Conservation (phyloP, 1,139 yeast species). For the Lodderomyces oxycetoniae region DNA sequence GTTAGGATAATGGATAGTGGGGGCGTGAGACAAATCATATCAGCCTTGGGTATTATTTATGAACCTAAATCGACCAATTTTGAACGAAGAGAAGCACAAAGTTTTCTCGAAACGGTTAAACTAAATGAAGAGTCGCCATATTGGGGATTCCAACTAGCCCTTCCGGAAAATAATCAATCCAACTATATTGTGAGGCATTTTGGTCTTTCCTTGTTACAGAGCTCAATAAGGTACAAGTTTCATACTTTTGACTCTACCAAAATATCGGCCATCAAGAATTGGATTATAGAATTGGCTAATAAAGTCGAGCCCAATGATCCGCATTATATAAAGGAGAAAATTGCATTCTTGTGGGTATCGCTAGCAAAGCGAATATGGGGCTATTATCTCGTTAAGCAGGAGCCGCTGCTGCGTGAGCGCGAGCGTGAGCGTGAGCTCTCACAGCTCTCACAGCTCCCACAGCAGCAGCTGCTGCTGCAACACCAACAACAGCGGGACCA, state of each 20-base stretch:
- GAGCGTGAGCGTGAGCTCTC: too few species aligned
- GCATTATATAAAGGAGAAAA: slow-evolving; percentile 82
- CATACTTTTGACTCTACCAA: slow-evolving; percentile 58
- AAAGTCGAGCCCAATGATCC: slow-evolving; percentile 67
- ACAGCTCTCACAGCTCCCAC: too few species aligned
- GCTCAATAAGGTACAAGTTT: slow-evolving; percentile 58
- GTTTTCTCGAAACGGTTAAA: slow-evolving; percentile 71
- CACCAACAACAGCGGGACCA: too few species aligned
- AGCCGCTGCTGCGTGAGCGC: too few species aligned
- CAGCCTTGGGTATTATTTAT: slow-evolving; percentile 77
- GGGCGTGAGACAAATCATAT: slow-evolving; percentile 64
- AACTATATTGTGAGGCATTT: slow-evolving; percentile 80
- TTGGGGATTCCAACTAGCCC: slow-evolving; percentile 88
- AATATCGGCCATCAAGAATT: slow-evolving; percentile 64
- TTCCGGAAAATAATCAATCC: slow-evolving; percentile 54
- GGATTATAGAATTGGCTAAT: slow-evolving; percentile 77
- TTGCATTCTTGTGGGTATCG: slow-evolving; percentile 88
- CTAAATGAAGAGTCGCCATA: slow-evolving; percentile 77
- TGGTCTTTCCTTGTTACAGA: slow-evolving; percentile 76
- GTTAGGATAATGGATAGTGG: slow-evolving; percentile 57
- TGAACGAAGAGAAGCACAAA: slow-evolving; percentile 64
- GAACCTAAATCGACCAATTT: slow-evolving; percentile 63
- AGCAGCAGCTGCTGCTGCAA: too few species aligned
- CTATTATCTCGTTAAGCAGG: slow-evolving; percentile 33
- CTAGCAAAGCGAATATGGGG: slow-evolving; percentile 96